Conservation (phyloP, 805 yeast species). For the Candida yuanshanica region DNA sequence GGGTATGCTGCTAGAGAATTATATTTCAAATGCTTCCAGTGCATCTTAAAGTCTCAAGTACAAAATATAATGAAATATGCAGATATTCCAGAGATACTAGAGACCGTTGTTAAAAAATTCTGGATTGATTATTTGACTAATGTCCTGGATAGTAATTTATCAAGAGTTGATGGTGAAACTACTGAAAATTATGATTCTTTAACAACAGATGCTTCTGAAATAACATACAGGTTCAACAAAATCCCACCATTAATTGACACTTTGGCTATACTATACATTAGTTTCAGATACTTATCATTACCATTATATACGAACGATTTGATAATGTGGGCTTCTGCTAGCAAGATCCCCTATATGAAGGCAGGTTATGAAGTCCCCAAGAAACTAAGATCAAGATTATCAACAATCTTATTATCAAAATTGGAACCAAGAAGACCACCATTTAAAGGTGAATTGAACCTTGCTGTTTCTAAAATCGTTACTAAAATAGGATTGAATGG, state of each 20-base stretch:
- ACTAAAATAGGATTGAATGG: not conserved
- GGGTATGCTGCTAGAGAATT: slow-evolving; percentile 44
- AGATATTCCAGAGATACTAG: slow-evolving; percentile 26
- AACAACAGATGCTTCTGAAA: slow-evolving; percentile 10
- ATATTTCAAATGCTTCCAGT: slow-evolving; percentile 44
- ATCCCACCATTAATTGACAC: slow-evolving; percentile 9
- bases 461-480: slow-evolving; percentile 21
- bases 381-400: slow-evolving; percentile 30
- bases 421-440: slow-evolving; percentile 40
- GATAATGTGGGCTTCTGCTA: slow-evolving; percentile 34
- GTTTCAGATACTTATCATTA: slow-evolving; percentile 39
- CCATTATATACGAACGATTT: slow-evolving; percentile 50
- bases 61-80: slow-evolving; percentile 31
- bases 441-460: slow-evolving; percentile 30
- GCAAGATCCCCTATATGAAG: slow-evolving; percentile 44
- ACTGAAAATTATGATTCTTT: slow-evolving; percentile 9
- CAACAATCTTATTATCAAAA: slow-evolving; percentile 29
- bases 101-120: slow-evolving; percentile 30
- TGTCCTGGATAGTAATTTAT: not conserved
- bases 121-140: slow-evolving; percentile 28
- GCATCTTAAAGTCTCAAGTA: slow-evolving; percentile 43
- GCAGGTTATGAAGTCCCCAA: slow-evolving; percentile 37
- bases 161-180: slow-evolving; percentile 2
- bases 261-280: slow-evolving; percentile 42
- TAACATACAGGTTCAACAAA: slow-evolving; percentile 5